Evolutionary conservation across 345 rosid genomes (phyloP), one percentile per base, ranked within the genome.

Genomic region (Hevea brasiliensis): DNA sequence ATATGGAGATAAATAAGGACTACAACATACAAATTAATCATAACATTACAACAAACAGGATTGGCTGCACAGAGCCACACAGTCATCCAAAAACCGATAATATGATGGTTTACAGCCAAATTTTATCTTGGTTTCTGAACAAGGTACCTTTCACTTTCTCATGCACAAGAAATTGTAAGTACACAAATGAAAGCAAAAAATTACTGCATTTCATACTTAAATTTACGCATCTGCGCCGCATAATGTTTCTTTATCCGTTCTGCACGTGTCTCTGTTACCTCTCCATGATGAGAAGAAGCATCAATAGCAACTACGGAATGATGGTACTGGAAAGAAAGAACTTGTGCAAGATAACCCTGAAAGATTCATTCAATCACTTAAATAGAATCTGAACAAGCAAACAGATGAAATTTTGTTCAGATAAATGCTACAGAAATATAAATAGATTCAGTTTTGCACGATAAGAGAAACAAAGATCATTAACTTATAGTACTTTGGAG

Each of bases 261-360:
- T 53, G 97, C 94, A 27, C 98, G 94, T 65, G 94, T 84, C 81
- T 87, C 82, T 61, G 92, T 89, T 63, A 94, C 85, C 45, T 74
- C 87, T 73, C 97, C 97, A 79, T 89, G 97, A 83, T 90, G 97
- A 83, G 93, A 80, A 77, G 83, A 87, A 32, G 98, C 90, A 87
- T 94, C 98, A 61, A 94, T 85, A 0, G 98, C 97, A 68, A 90
- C 85, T 70, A 92, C 97, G 21, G 93, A 81, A 62, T 87, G 97
- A 63, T 78, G 83, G 78, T 87, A 89, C 69, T 93, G 90, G 77
- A 91, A 91, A 57, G 97, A 89, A 79, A 93, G 91, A 71, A 92
- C 98, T 84, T 94, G 97, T 0, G 97, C 87, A 72, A 94, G 97
- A 81, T 92, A 92, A 71, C 97, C 97, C 97, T 92, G 82, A 12